phyloP scores from a whole-genome alignment of 2,329 filamentous ascomycete species.

The Fusarium begoniae region DNA sequence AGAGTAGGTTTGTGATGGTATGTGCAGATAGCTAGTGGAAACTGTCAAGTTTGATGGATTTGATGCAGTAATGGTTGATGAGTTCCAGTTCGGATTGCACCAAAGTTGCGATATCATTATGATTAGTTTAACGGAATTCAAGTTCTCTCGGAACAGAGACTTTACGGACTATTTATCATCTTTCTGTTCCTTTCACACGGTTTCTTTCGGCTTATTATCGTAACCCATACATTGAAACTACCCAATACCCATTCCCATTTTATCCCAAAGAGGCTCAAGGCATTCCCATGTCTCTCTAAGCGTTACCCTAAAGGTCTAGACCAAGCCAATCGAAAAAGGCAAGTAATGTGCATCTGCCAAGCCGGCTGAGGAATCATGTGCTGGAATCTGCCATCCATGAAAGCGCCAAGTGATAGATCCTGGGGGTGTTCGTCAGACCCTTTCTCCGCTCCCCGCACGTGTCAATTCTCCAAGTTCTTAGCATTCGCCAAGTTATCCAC shows the following conservation, averaged over 20 bases:
- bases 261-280: neutral
- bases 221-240: neutral
- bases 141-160: rapidly evolving
- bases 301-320: neutral
- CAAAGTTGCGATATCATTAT: neutral
- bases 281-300: rapidly evolving
- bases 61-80: neutral
- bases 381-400: neutral
- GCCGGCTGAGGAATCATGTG: neutral
- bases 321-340: neutral
- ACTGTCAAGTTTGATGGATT: too few species aligned
- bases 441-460: neutral
- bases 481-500: constrained; percentile 52
- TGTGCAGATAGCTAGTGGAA: too few species aligned
- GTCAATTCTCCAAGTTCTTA: neutral
- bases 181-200: neutral
- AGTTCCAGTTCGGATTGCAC: neutral
- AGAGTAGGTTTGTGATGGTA: neutral
- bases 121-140: rapidly evolving
- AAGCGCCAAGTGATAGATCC: neutral
- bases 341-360: neutral
- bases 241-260: neutral
- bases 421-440: neutral
- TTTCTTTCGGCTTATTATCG: too few species aligned
- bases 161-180: neutral